Evolutionary conservation across 306 rosid species (phyloP), one percentile per base, ranked within the genome.

Genomic region (Prunus dulcis): DNA sequence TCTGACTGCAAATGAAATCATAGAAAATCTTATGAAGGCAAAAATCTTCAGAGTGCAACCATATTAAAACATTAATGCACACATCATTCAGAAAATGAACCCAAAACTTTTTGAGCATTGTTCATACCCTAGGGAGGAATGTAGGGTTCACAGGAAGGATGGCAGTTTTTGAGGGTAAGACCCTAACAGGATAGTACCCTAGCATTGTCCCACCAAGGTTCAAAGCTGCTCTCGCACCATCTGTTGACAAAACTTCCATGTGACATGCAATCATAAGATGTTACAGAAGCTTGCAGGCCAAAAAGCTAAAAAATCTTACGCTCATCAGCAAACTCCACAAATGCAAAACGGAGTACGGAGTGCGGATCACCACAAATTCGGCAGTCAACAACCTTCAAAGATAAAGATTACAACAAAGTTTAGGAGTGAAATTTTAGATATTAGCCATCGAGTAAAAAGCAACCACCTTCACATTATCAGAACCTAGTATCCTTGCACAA

Each of bases 91-190:
- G 28, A 28, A 69, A 65, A 57, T 56, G 30, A 30, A 45, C 20
- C 50, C 57, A 77, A 25, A 62, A 57, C 64, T 47, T 63, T 53
- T 68, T 30, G 78, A 81, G 73, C 64, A 12, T 60, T 45, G 60
- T 66, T 73, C 86, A 64, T 88, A 94, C 98, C 95, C 92, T 87
- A 76, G 98, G 98, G 67, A 93, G 97, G 85, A 91, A 93, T 53
- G 98, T 88, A 61, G 98, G 98, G 83, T 93, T 93, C 83, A 93
- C 98, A 30, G 98, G 98, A 85, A 93, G 98, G 71, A 93, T 93
- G 61, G 98, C 97, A 79, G 98, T 93, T 87, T 93, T 93, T 69
- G 98, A 93, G 78, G 98, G 98, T 82, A 93, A 86, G 71, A 93
- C 96, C 91, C 91, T 90, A 47, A 93, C 92, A 67, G 98, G 98